Conservation (phyloP, 2,329 filamentous ascomycete genomes). For the Tolypocladium amazonense region DNA sequence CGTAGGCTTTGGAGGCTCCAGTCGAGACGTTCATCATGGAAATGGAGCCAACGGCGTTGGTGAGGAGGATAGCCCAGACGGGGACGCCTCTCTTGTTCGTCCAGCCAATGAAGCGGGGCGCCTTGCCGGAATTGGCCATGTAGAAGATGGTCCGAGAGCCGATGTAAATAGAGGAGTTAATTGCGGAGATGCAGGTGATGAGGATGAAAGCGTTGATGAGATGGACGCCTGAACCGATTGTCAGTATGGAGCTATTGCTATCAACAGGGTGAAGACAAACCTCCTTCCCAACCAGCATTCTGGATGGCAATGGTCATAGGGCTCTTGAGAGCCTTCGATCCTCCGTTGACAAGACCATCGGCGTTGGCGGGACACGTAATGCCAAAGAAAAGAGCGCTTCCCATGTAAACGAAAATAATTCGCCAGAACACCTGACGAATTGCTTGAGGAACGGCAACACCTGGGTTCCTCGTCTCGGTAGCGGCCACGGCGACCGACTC, state of each 20-base stretch:
- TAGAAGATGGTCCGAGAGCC: conserved; percentile 63
- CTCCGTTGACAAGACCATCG: conserved; percentile 48
- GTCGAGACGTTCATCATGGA: conserved; percentile 67
- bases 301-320: conserved; percentile 67
- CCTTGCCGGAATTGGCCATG: conserved; percentile 65
- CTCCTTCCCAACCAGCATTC: conserved; percentile 62
- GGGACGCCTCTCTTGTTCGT: conserved; percentile 55
- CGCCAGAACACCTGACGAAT: conserved; percentile 52
- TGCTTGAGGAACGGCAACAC: conserved; percentile 43
- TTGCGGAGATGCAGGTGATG: conserved; percentile 58
- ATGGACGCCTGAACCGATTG: conserved; percentile 37
- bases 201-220: conserved; percentile 72
- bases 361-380: conserved; percentile 63
- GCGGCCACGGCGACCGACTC: conserved; percentile 53
- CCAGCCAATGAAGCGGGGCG: conserved; percentile 57
- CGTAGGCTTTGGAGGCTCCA: conserved; percentile 53
- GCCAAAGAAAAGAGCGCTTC: conserved; percentile 63
- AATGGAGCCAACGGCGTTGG: conserved; percentile 60
- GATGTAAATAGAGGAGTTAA: conserved; percentile 71
- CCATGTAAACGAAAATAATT: conserved; percentile 55
- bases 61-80: conserved; percentile 51
- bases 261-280: conserved; percentile 15
- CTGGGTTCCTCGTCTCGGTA: conserved; percentile 48
- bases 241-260: neutral
- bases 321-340: conserved; percentile 54